A percentile compares a stretch with the other conserved stretches of the same genome.
Evolutionary conservation across 345 rosid species (phyloP).

Genomic region (Erodium maritimum): DNA sequence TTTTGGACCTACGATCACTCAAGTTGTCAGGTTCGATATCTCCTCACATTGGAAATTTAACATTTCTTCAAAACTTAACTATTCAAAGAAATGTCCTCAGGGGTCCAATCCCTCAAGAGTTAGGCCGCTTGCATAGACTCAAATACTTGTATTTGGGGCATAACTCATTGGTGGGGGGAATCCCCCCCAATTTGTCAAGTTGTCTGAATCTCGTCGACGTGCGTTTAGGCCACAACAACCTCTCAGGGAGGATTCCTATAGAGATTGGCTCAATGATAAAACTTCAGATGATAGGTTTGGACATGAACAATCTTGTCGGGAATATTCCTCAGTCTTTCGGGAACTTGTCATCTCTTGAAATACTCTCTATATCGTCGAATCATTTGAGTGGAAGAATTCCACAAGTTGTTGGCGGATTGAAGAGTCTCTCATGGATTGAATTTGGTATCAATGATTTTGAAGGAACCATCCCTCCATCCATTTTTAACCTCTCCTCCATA

Average conservation of each 20-base stretch:
- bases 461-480: no score
- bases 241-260: neutral
- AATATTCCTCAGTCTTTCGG: slow-evolving; percentile 1
- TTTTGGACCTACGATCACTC: neutral
- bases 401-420: neutral
- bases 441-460: no score
- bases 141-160: neutral
- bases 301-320: neutral
- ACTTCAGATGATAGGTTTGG: neutral
- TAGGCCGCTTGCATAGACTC: neutral
- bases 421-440: no score
- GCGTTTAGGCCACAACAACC: neutral
- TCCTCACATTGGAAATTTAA: neutral
- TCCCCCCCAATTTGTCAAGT: slow-evolving; percentile 1
- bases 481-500: no score
- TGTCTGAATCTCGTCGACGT: neutral
- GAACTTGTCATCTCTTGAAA: neutral
- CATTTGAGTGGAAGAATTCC: slow-evolving; percentile 11
- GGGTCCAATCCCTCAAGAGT: slow-evolving; percentile 2
- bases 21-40: neutral
- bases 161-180: neutral
- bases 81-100: neutral
- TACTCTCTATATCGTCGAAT: neutral
- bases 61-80: neutral
- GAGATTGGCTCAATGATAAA: neutral